Conservation (phyloP, 2,329 filamentous ascomycete species). For the Aureobasidium zeae region DNA sequence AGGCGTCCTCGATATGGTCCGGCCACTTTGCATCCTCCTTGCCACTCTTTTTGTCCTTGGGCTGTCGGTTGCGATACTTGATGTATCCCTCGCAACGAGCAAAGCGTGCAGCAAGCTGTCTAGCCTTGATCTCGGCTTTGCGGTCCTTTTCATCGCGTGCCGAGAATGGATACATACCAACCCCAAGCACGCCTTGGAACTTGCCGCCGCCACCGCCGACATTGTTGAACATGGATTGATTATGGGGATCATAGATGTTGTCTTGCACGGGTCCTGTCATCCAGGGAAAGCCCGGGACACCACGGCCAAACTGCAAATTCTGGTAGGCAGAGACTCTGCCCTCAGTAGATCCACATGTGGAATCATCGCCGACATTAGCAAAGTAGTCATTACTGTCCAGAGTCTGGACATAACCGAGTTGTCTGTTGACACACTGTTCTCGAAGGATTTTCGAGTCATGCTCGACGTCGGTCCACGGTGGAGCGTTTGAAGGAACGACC, state of each 20-base stretch:
- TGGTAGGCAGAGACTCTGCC: background rate
- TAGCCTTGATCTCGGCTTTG: conserved; percentile 19
- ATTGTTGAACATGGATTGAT: background rate
- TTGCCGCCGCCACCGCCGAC: background rate
- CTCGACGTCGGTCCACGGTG: conserved; percentile 24
- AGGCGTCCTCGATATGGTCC: conserved; percentile 39
- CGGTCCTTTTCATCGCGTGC: conserved; percentile 17
- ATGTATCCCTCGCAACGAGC: conserved; percentile 33
- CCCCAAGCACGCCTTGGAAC: background rate
- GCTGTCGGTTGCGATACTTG: conserved; percentile 38
- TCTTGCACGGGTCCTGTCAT: conserved; percentile 4
- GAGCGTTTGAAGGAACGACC: conserved; percentile 36
- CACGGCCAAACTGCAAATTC: background rate
- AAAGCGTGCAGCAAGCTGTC: conserved; percentile 24
- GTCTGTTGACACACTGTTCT: conserved; percentile 35
- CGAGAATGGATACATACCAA: too few relatives aligned
- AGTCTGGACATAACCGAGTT: conserved; percentile 25
- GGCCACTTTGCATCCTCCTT: conserved; percentile 37
- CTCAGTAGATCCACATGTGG: conserved; percentile 3
- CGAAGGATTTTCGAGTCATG: conserved; percentile 29
- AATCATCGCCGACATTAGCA: conserved; percentile 1
- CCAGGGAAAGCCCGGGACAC: background rate
- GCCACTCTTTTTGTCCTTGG: conserved; percentile 23
- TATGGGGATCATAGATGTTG: background rate
- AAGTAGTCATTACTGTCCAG: background rate